Base-by-base conservation (phyloP, 1,284 basidiomycete genomes). In the Ganoderma sp. region DNA sequence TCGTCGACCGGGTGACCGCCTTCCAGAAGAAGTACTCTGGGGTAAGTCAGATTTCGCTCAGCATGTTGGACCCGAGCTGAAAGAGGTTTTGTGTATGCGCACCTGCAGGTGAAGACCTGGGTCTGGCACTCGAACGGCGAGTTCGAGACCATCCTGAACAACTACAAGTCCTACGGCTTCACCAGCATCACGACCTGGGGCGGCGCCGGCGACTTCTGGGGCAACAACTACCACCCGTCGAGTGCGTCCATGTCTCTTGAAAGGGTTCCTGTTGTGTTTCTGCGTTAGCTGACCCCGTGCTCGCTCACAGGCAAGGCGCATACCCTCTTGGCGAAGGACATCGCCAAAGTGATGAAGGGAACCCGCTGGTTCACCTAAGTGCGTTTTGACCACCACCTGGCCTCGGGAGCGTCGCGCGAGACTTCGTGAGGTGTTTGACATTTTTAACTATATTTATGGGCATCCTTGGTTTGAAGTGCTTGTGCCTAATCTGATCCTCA, bases 201-300 rank as follows among this genome's bases (percentile, higher is more conserved):
- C 8, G 76, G 76, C 22, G 67, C 82, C 9, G 82, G 80, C 22
- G 79, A 84, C 68, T 88, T 89, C 81, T 88, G 87, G 87, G 85
- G 84, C 1, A 72, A 72, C 67, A 70, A 72, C 65, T 70, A 67
- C 61, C 71, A 72, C 22, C 68, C 67, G 37, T 69, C 65, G 9
- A 72, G 68, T 62, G 28, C 50, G 50, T 61, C 22, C 9, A n/a
- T 48, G 15, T 34, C 15, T 63, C 39, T 10, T 17, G 32, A 32
- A 41, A 41, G 34, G 9, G 9, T 60, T 12, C 61, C 2, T 37
- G 28, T 52, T 52, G 8, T 10, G 37, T 39, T 8, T 52, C 48
- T 25, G 48, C 22, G n/a, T 52, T 14, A 52, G 22, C 48, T 52
- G 3, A 52, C 3, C 22, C 6, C 37, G 64, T 32, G 45, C n/a